phyloP scores from a whole-genome alignment of 179 eudicot genomes.

The Gypsophila paniculata region DNA sequence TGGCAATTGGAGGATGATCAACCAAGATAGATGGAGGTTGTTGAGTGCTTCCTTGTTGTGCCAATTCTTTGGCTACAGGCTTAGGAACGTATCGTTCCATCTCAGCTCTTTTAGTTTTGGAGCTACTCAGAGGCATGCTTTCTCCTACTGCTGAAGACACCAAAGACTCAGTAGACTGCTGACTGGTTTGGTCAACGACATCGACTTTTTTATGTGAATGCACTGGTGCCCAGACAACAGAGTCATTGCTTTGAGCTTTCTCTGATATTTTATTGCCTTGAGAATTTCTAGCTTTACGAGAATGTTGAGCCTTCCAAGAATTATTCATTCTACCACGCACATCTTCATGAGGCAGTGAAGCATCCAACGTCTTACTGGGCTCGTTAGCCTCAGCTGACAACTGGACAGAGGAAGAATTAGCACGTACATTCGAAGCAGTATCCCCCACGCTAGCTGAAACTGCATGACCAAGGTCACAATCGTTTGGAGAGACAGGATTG shows the following conservation, averaged over 20 bases:
- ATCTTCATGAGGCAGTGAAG: constrained; percentile 30
- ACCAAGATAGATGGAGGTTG: constrained; percentile 26
- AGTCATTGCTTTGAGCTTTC: constrained; percentile 47
- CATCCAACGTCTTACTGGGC: constrained; percentile 33
- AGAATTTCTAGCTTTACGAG: constrained; percentile 55
- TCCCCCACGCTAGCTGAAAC: constrained; percentile 29
- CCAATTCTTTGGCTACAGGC: constrained; percentile 76
- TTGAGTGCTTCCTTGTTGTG: constrained; percentile 63
- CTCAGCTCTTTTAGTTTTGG: constrained; percentile 83
- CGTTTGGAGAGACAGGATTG: constrained; percentile 29
- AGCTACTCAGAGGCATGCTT: constrained; percentile 37
- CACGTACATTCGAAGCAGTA: constrained; percentile 27
- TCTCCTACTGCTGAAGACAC: constrained; percentile 34
- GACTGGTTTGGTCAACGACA: constrained; percentile 31
- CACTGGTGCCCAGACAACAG: constrained; percentile 87
- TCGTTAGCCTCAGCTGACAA: constrained; percentile 17
- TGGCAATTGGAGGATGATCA: constrained; percentile 28
- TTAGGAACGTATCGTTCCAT: constrained; percentile 94
- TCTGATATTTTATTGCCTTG: constrained; percentile 51
- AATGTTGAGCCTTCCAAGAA: constrained; percentile 58
- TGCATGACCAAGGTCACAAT: constrained; percentile 33
- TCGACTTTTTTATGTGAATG: constrained; percentile 49
- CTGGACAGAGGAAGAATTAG: constrained; percentile 19
- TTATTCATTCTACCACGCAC: constrained; percentile 37
- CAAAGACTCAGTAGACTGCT: constrained; percentile 36